Base-by-base conservation (phyloP, 2,329 filamentous ascomycete species). In the Cladosporium sp. region DNA sequence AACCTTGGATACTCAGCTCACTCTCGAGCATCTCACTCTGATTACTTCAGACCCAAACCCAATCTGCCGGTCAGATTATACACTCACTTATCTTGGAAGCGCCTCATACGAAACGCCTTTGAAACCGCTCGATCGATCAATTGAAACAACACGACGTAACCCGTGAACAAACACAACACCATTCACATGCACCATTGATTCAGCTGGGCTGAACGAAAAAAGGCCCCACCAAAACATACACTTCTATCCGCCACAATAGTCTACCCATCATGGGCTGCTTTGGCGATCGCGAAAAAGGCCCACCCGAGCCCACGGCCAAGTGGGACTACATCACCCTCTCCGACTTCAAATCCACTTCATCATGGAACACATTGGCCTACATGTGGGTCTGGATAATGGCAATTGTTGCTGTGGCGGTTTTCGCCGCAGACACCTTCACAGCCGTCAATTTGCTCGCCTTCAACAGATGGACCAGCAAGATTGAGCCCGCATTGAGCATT, bases 371-470 rank as follows among this genome's bases (percentile, higher is more conserved):
- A 7, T 78, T 95, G 57, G 91, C 90, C 53, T 97, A 96, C 68
- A 80, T 75, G 61, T 93, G 90, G 71, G 78, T 97, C 45, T 93
- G 85, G 79, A 76, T 93, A 52, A 86, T 89, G 59, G 78, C 92
- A 38, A 50, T 90, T 46, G 75, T 94, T 51, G 93, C 89, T 3
- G 67, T 92, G 43, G 85, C 88, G 38, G 90, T 95, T 57, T 96
- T 95, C 68, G 83, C 77, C 22, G 86, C 94, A 65, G 92, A 97
- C 71, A 90, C 84, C 54, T 97, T 96, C 66, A 96, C 91, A 4
- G 91, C 91, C 55, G 80, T 96, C 71, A 94, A 95, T 56, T 77
- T 98, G 35, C 79, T 98, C 43, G 86, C 80, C 50, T 96, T 95
- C 72, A 82, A 94, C 71, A 82, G 82, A 53, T 97, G 91, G 91